Evolutionary conservation across 2,329 filamentous ascomycete genomes (phyloP).

Genomic region (Fonsecaea pugnacius): DNA sequence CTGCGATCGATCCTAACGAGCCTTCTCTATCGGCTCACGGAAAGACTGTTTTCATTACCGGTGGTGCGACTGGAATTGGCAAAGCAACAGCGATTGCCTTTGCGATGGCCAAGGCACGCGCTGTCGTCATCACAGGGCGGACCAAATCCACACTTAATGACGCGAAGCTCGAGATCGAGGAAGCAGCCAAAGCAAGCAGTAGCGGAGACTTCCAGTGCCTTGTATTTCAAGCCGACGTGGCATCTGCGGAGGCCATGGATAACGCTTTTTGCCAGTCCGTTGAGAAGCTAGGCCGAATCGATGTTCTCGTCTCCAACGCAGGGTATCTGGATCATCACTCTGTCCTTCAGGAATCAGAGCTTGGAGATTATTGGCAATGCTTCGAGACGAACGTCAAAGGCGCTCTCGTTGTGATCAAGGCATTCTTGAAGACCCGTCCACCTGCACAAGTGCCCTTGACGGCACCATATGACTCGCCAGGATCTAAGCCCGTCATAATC

Average conservation of each 20-base stretch:
- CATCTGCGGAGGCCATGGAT: constrained; percentile 4
- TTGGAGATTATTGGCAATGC: constrained; percentile 16
- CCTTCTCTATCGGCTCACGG: constrained; percentile 13
- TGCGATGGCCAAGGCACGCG: constrained; percentile 3
- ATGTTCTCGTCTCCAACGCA: constrained; percentile 16
- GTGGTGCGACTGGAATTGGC: constrained; percentile 13
- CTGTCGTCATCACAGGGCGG: constrained; percentile 16
- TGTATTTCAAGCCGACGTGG: constrained; percentile 6
- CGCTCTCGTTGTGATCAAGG: constrained; percentile 18
- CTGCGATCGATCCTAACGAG: background rate
- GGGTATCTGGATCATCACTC: constrained; percentile 5
- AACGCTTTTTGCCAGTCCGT: constrained; percentile 5
- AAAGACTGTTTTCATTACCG: constrained; percentile 16
- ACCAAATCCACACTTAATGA: constrained; percentile 7
- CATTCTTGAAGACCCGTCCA: constrained; percentile 10
- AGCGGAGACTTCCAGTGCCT: constrained; percentile 4
- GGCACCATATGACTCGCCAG: background rate
- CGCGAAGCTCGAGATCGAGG: constrained; percentile 16
- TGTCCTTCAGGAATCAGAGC: constrained; percentile 7
- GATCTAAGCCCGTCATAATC: constrained; percentile 5
- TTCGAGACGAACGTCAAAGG: constrained; percentile 22
- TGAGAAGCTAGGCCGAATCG: constrained; percentile 3
- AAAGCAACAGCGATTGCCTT: constrained; percentile 21
- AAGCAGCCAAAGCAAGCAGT: constrained; percentile 3
- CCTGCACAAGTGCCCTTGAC: background rate